These are phyloP conservation scores for Nidula niveotomentosa DNA, from an alignment of 1,284 basidiomycete species.

Conservation along the genomic window DNA sequence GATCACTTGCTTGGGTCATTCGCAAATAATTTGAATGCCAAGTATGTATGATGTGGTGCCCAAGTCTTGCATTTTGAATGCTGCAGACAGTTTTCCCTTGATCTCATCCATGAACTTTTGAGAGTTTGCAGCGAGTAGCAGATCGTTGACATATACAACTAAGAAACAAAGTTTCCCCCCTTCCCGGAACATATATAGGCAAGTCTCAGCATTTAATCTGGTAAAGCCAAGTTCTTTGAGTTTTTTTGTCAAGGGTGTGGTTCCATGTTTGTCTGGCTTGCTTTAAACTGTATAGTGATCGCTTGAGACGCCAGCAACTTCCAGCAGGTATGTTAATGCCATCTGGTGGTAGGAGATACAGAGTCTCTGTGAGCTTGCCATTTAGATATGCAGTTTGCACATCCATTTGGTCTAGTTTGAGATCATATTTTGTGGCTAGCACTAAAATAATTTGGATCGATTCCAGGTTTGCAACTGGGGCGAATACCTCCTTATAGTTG, in stretches of 20 bases:
- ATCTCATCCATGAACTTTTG: conserved; percentile 13
- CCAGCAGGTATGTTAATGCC: conserved; percentile 4
- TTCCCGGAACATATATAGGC: conserved; percentile 15
- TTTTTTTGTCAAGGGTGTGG: conserved; percentile 8
- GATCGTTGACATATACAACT: conserved; percentile 20
- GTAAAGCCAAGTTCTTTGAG: conserved; percentile 11
- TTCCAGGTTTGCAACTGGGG: too few relatives aligned
- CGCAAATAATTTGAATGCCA: conserved; percentile 24
- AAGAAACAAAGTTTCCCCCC: conserved; percentile 12
- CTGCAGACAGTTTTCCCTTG: conserved; percentile 9
- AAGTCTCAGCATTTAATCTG: conserved; percentile 14
- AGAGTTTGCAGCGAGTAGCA: conserved; percentile 9
- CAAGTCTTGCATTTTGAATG: conserved; percentile 29
- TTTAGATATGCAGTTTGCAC: conserved; percentile 33
- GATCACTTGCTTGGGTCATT: conserved; percentile 18
- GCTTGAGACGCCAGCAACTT: conserved; percentile 8
- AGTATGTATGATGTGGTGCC: conserved; percentile 26
- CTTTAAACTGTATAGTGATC: conserved; percentile 19
- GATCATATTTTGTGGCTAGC: too few relatives aligned
- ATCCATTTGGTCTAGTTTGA: too few relatives aligned
- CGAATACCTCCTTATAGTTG: conserved; percentile 30
- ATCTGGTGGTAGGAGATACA: conserved; percentile 13
- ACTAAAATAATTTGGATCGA: too few relatives aligned
- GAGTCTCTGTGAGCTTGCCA: conserved; percentile 18
- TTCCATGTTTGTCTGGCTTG: conserved; percentile 20